Percentiles rank a stretch among this genome's conserved stretches.
Conservation (phyloP, 768 basidiomycete genomes). For the Tricholoma hemisulphureum region DNA sequence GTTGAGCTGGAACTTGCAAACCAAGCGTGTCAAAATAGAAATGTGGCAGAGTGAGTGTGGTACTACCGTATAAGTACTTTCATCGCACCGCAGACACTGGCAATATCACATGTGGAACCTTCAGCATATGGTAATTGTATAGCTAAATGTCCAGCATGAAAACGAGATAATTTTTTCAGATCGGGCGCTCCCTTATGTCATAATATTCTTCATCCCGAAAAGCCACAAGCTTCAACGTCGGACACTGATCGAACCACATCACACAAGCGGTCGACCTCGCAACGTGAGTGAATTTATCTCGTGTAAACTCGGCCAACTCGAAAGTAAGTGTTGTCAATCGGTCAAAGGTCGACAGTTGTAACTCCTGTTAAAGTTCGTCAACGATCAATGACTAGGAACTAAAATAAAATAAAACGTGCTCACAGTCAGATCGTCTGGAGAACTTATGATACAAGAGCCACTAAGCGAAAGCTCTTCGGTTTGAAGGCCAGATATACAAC, state of each 20-base stretch:
- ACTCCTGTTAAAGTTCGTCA: neutral
- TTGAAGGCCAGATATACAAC: neutral
- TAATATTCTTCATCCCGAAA: neutral
- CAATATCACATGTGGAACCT: too few relatives aligned
- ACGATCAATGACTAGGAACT: neutral
- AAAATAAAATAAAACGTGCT: neutral
- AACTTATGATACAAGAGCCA: neutral
- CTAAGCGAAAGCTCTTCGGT: neutral
- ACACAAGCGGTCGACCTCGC: neutral
- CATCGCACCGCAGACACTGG: too few relatives aligned
- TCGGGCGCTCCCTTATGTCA: neutral
- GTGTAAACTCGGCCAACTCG: neutral
- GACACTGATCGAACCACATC: conserved; percentile 2
- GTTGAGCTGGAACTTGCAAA: neutral
- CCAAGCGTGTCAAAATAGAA: neutral
- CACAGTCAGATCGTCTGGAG: neutral
- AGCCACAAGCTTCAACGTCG: neutral
- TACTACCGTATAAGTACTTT: too few relatives aligned
- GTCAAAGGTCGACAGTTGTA: neutral
- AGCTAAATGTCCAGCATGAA: neutral
- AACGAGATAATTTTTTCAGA: neutral
- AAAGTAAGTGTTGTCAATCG: neutral
- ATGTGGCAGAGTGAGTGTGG: too few relatives aligned
- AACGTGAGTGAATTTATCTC: neutral
- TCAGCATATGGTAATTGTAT: neutral